Percentiles rank a stretch among this genome's conserved stretches.
These are phyloP conservation scores for Pisolithus microcarpus DNA, from an alignment of 768 basidiomycete genomes.

Conservation along the genomic window DNA sequence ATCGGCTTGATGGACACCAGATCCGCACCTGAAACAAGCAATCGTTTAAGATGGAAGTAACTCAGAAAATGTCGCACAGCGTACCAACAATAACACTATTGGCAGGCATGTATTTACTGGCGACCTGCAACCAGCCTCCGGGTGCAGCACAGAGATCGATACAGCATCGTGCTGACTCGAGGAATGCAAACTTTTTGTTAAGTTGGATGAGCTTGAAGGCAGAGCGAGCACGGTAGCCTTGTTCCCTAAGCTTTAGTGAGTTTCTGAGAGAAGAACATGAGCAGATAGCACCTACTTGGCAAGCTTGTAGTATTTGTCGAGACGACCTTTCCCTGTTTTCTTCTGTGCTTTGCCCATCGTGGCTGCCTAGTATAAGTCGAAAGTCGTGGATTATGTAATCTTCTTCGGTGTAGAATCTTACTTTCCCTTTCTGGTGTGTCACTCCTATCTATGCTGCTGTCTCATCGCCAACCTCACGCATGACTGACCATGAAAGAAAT, in stretches of 20 bases:
- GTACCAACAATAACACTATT: conserved; percentile 87
- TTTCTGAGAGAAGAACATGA: conserved; percentile 5
- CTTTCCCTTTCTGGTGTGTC: not conserved
- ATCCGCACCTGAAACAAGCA: conserved; percentile 66
- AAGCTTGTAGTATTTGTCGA: conserved; percentile 96
- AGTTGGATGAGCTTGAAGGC: conserved; percentile 98
- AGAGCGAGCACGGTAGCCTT: conserved; percentile 98
- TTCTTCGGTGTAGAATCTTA: not conserved
- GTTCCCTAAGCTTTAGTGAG: conserved; percentile 58
- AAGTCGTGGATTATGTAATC: too few species aligned
- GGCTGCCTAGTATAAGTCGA: not conserved
- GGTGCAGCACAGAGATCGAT: conserved; percentile 99
- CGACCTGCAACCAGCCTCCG: conserved; percentile 98
- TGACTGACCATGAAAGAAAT: too few species aligned
- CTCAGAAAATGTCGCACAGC: conserved; percentile 18
- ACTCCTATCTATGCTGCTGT: too few species aligned
- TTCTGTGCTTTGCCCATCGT: conserved; percentile 77
- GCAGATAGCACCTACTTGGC: conserved; percentile 52
- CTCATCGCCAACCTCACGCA: too few species aligned
- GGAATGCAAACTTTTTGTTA: conserved; percentile 94
- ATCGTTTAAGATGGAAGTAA: conserved; percentile 5
- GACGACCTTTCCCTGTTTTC: conserved; percentile 92
- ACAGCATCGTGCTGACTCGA: conserved; percentile 83
- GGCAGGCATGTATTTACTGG: conserved; percentile 93
- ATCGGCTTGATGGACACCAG: conserved; percentile 95